Conservation (phyloP, 495 filamentous ascomycete species). For the Penicillium antarcticum region DNA sequence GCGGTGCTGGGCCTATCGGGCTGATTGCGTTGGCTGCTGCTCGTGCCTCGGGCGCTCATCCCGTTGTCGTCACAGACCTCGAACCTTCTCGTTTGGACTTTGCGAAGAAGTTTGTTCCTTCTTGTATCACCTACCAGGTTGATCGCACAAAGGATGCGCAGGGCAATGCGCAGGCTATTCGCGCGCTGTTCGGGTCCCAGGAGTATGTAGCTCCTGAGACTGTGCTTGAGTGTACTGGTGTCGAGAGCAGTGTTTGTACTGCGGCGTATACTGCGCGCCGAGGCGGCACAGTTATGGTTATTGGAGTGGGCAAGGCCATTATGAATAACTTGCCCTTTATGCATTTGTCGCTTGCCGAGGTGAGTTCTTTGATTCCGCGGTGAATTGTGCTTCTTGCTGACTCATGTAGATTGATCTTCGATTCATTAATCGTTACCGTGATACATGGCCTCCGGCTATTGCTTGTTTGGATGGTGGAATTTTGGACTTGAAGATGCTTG, state of each 20-base stretch:
- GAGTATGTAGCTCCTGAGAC: constrained; percentile 54
- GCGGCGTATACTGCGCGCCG: constrained; percentile 54
- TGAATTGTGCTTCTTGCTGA: not conserved
- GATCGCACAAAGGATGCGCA: constrained; percentile 40
- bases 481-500: constrained; percentile 57
- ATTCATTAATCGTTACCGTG: constrained; percentile 62
- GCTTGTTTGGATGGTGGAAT: constrained; percentile 42
- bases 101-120: constrained; percentile 56
- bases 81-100: constrained; percentile 54
- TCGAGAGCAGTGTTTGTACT: constrained; percentile 56
- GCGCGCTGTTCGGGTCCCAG: constrained; percentile 41
- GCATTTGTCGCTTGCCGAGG: constrained; percentile 59
- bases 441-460: constrained; percentile 61
- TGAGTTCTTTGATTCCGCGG: not conserved
- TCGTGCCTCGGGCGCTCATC: constrained; percentile 60
- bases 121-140: constrained; percentile 51
- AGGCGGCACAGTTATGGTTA: constrained; percentile 59
- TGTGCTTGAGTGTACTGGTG: constrained; percentile 62
- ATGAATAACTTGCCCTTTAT: constrained; percentile 67
- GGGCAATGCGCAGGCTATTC: constrained; percentile 51
- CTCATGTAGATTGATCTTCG: constrained; percentile 54
- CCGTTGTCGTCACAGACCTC: constrained; percentile 61
- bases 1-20: constrained; percentile 76
- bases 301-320: constrained; percentile 57
- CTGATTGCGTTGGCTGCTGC: constrained; percentile 60